Conservation (phyloP, 1,284 basidiomycete genomes). For the Gymnopus androsaceus region DNA sequence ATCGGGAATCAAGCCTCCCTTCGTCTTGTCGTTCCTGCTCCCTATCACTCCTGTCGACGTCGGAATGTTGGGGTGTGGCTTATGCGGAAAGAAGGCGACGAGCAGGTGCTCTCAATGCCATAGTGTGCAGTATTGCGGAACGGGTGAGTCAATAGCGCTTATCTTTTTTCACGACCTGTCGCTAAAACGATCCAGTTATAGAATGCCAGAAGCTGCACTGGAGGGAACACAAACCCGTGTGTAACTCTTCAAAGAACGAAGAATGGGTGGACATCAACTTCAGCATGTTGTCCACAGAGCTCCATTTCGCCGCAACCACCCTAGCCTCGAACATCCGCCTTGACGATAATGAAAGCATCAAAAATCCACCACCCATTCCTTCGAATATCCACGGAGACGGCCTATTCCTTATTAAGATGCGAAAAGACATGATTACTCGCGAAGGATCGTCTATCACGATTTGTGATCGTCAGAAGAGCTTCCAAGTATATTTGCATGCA, state of each 20-base stretch:
- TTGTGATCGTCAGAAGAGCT: slow-evolving; percentile 43
- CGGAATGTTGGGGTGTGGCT: slow-evolving; percentile 39
- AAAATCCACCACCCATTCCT: slow-evolving; percentile 13
- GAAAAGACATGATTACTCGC: slow-evolving; percentile 29
- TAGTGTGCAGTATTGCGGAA: slow-evolving; percentile 39
- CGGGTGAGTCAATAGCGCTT: slow-evolving; percentile 23
- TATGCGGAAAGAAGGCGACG: slow-evolving; percentile 36
- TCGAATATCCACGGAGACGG: slow-evolving; percentile 38
- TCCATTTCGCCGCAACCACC: not conserved
- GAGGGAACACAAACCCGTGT: slow-evolving; percentile 39
- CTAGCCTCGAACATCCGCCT: not conserved
- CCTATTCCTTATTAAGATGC: slow-evolving; percentile 44
- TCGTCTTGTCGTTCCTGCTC: slow-evolving; percentile 36
- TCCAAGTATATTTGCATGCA: slow-evolving; percentile 32
- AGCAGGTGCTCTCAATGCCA: slow-evolving; percentile 39
- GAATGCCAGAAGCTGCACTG: slow-evolving; percentile 44
- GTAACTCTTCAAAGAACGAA: slow-evolving; percentile 40
- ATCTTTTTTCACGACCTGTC: not conserved
- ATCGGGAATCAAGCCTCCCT: slow-evolving; percentile 26
- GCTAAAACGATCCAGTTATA: slow-evolving; percentile 18
- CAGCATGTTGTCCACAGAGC: not conserved
- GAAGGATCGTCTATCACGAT: slow-evolving; percentile 35
- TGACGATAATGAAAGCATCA: not conserved
- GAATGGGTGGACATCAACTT: slow-evolving; percentile 39
- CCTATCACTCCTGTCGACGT: slow-evolving; percentile 39